These are phyloP conservation scores for Benincasa hispida DNA, from an alignment of 306 rosid species.

Conservation along the genomic window DNA sequence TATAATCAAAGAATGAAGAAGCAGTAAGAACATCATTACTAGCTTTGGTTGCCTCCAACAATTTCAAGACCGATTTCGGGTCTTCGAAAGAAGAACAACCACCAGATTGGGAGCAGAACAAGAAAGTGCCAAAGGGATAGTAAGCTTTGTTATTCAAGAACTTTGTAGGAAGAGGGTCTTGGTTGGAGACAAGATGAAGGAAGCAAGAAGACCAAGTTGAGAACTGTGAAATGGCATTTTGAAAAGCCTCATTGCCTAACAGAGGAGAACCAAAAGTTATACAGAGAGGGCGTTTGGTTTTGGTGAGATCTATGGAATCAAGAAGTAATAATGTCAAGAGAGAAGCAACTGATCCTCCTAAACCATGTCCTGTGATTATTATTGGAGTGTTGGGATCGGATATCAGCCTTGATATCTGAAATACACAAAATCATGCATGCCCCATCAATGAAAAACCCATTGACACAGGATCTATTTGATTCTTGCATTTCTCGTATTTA, in stretches of 20 bases:
- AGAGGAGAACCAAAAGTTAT: conserved; percentile 73
- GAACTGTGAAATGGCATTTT: conserved; percentile 25
- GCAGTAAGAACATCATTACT: not conserved
- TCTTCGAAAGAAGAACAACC: conserved; percentile 34
- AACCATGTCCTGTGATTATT: conserved; percentile 44
- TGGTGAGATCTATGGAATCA: conserved; percentile 9
- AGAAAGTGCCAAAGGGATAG: conserved; percentile 57
- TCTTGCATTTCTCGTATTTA: no score
- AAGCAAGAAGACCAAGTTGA: conserved; percentile 56
- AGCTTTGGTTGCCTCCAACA: conserved; percentile 8
- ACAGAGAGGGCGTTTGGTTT: conserved; percentile 42
- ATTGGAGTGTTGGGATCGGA: not conserved
- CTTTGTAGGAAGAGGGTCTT: conserved; percentile 29
- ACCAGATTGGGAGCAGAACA: conserved; percentile 24
- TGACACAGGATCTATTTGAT: no score
- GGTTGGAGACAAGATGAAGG: conserved; percentile 35
- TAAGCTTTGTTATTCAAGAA: not conserved
- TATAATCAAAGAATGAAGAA: conserved; percentile 14
- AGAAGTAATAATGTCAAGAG: conserved; percentile 52
- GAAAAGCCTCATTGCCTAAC: conserved; percentile 29
- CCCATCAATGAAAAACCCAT: not conserved
- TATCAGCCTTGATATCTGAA: conserved; percentile 13
- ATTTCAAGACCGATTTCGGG: conserved; percentile 19
- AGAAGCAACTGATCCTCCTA: conserved; percentile 66
- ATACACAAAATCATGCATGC: not conserved